Evolutionary conservation across 192 early-diverging fungal genomes (phyloP).

Genomic region (Ramicandelaber brevisporus): DNA sequence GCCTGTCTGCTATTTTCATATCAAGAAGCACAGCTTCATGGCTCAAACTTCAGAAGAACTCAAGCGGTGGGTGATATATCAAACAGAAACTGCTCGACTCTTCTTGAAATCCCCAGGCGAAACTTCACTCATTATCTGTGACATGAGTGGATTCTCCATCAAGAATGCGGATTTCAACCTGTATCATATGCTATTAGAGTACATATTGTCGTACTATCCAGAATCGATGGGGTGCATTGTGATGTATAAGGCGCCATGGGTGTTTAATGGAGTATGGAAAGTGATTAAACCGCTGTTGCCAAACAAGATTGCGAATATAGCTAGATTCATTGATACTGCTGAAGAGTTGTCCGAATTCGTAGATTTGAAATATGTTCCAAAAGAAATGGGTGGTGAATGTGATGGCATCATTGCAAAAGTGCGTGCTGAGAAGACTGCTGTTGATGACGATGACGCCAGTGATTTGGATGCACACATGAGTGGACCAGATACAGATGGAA

Average conservation of each 20-base stretch:
- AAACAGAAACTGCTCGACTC: conserved; percentile 29
- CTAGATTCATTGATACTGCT: conserved; percentile 36
- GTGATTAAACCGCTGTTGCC: conserved; percentile 61
- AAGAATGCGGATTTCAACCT: too few species aligned
- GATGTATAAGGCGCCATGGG: conserved; percentile 72
- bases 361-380: conserved; percentile 24
- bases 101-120: conserved; percentile 24
- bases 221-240: conserved; percentile 60
- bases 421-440: too few species aligned
- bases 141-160: too few species aligned
- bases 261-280: conserved; percentile 66
- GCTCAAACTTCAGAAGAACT: too few species aligned
- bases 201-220: conserved; percentile 75
- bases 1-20: conserved; percentile 25
- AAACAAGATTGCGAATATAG: conserved; percentile 66
- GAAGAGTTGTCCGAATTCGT: conserved; percentile 40
- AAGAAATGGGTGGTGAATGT: conserved; percentile 34
- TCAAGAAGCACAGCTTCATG: conserved; percentile 21
- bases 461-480: conserved; percentile 22
- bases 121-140: too few species aligned
- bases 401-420: too few species aligned
- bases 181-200: too few species aligned
- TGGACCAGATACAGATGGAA: conserved; percentile 14
- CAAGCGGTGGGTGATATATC: too few species aligned
- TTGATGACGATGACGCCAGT: conserved; percentile 18